phyloP scores from a whole-genome alignment of 805 yeast species.

The Geotrichum ghanense region DNA sequence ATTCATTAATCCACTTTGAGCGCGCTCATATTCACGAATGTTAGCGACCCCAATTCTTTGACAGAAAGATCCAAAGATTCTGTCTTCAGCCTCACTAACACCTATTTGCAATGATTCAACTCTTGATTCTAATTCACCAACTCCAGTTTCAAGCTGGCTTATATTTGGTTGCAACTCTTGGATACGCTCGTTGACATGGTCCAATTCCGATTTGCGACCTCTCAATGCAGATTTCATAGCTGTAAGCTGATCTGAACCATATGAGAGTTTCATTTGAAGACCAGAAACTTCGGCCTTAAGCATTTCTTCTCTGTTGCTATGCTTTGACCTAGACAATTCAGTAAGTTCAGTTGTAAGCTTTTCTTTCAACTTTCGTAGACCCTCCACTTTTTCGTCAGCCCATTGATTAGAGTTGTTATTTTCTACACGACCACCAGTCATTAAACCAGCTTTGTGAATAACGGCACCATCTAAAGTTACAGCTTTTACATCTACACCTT shows the following conservation, averaged over 20 bases:
- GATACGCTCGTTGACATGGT: conserved; percentile 6
- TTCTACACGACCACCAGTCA: conserved; percentile 80
- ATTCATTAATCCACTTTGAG: neutral
- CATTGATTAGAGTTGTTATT: conserved; percentile 41
- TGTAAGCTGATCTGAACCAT: conserved; percentile 22
- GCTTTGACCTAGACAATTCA: conserved; percentile 34
- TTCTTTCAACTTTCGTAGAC: conserved; percentile 40
- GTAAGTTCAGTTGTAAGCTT: conserved; percentile 40
- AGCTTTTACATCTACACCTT: conserved; percentile 45
- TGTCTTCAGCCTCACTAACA: conserved; percentile 1
- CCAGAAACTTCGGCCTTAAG: conserved; percentile 44
- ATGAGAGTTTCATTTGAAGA: conserved; percentile 28
- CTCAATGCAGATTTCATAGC: conserved; percentile 19
- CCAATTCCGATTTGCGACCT: conserved; percentile 21
- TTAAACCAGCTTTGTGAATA: conserved; percentile 73
- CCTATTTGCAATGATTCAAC: neutral
- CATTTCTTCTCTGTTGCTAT: conserved; percentile 47
- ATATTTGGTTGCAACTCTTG: conserved; percentile 2
- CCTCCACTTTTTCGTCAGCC: conserved; percentile 47
- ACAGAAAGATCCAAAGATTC: neutral
- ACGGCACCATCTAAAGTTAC: conserved; percentile 79
- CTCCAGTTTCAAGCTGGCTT: neutral
- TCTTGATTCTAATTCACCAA: neutral
- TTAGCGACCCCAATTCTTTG: neutral
- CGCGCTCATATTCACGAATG: conserved; percentile 3